These are phyloP conservation scores for Astrothelium subdiscretum DNA, from an alignment of 495 filamentous ascomycete genomes.

Conservation along the genomic window DNA sequence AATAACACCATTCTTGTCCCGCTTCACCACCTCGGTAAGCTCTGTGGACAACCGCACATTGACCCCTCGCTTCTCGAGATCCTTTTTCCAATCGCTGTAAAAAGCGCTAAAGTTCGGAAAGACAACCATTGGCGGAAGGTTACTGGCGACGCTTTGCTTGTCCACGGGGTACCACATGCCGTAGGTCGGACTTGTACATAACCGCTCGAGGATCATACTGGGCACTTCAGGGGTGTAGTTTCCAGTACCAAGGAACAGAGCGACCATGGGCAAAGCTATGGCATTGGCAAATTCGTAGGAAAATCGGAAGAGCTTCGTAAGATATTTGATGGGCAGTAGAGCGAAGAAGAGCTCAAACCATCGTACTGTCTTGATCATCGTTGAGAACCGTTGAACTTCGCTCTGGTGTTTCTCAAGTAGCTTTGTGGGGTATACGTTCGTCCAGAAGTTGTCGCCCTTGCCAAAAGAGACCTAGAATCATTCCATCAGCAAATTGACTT, in stretches of 20 bases:
- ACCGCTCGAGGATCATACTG: slow-evolving; percentile 59
- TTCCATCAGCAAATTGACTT: not conserved
- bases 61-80: slow-evolving; percentile 51
- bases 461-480: slow-evolving; percentile 56
- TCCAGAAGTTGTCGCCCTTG: slow-evolving; percentile 68
- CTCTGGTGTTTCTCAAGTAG: slow-evolving; percentile 48
- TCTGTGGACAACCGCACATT: slow-evolving; percentile 52
- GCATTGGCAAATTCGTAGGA: slow-evolving; percentile 61
- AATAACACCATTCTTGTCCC: slow-evolving; percentile 47
- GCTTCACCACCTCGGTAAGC: slow-evolving; percentile 43
- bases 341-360: slow-evolving; percentile 62
- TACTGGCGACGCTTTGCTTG: slow-evolving; percentile 47
- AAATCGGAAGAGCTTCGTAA: slow-evolving; percentile 61
- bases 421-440: slow-evolving; percentile 64
- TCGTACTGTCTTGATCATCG: slow-evolving; percentile 55
- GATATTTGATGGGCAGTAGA: slow-evolving; percentile 57
- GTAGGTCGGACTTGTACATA: slow-evolving; percentile 65
- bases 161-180: slow-evolving; percentile 67
- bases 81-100: slow-evolving; percentile 55
- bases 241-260: slow-evolving; percentile 57
- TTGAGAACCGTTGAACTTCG: slow-evolving; percentile 56
- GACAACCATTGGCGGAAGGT: slow-evolving; percentile 68
- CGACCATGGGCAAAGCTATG: slow-evolving; percentile 63
- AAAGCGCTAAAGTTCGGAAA: slow-evolving; percentile 66
- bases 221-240: slow-evolving; percentile 72